Base-by-base conservation (phyloP, 352 stramenopile species). In the Globisporangium nagaii region DNA sequence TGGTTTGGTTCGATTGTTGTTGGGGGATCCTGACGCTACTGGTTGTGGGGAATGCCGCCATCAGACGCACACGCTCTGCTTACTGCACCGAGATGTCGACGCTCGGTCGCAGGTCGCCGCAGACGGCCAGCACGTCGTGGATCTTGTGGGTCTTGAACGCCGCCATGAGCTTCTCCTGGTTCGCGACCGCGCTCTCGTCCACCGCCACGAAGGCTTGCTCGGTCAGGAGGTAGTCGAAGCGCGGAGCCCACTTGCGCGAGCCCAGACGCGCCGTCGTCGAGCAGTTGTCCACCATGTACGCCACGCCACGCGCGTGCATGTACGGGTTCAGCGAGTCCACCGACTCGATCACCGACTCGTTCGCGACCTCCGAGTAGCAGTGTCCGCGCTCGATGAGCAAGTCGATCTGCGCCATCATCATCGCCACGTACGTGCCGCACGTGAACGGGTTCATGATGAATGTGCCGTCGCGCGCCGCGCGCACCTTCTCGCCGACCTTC, bases 251-350 rank as follows among this genome's bases (percentile, higher is more conserved):
- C 82, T 99, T 99, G 57, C 96, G 81, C 40, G 90, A 98, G 65
- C 96, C 96, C 31, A 98, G 95, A 80, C 97, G 96, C 24, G 96
- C 96, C 42, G 96, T 99, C 66, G 96, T 98, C n/a, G 94, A 98
- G 86, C 96, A 99, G 79, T 99, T 99, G 81, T 99, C 96, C 53
- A 99, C 96, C 96, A 99, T 99, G 83, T 98, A 98, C 30, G 96
- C 86, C 54, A 99, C 93, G 35, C 96, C 95, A 49, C 95, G 87
- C 53, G 97, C 97, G 82, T 99, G 96, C 96, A 98, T 99, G 90
- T 98, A 99, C 51, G 96, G 96, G 76, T 97, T 98, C 22, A 99
- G 79, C 54, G 94, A 98, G 75, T 99, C 96, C 41, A 98, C 93
- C 58, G 96, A 96, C 78, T 99, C 96, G 62, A 99, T 99, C 25